phyloP scores from a whole-genome alignment of 2,329 filamentous ascomycete genomes.

The Periconia digitata region DNA sequence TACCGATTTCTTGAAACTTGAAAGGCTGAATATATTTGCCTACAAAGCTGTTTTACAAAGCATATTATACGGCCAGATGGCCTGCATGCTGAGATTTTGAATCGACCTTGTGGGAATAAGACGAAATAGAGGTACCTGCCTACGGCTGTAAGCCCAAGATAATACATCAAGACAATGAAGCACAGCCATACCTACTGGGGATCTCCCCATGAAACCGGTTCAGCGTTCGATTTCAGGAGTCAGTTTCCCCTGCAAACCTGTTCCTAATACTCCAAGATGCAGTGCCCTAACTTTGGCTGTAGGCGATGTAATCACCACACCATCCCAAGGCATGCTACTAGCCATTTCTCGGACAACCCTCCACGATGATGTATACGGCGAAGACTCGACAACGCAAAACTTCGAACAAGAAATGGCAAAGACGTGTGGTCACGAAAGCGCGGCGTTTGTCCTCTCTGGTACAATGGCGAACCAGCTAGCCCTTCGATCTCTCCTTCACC shows the following conservation, averaged over 20 bases:
- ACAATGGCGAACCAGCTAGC: slow-evolving; percentile 96
- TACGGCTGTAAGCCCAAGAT: neutral
- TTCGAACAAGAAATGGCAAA: slow-evolving; percentile 74
- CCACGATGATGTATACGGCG: slow-evolving; percentile 79
- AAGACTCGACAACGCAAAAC: slow-evolving; percentile 75
- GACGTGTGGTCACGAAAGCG: slow-evolving; percentile 73
- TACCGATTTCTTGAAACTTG: neutral
- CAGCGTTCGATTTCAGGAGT: neutral
- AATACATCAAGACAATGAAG: neutral
- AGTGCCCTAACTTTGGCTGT: slow-evolving; percentile 13
- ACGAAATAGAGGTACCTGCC: too few species aligned
- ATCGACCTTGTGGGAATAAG: too few species aligned
- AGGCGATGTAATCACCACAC: slow-evolving; percentile 22
- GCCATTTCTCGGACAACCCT: slow-evolving; percentile 75
- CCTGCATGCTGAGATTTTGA: too few species aligned
- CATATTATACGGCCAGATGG: too few species aligned
- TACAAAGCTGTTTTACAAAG: too few species aligned
- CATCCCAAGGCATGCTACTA: slow-evolving; percentile 68
- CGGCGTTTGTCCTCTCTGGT: slow-evolving; percentile 79
- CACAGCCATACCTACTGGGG: neutral
- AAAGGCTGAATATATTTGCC: too few species aligned
- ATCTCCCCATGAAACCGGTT: neutral
- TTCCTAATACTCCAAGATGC: neutral
- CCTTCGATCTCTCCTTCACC: slow-evolving; percentile 72
- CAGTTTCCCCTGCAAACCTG: neutral